Conservation (phyloP, 208 protist species). For the Porcisia deanei region DNA sequence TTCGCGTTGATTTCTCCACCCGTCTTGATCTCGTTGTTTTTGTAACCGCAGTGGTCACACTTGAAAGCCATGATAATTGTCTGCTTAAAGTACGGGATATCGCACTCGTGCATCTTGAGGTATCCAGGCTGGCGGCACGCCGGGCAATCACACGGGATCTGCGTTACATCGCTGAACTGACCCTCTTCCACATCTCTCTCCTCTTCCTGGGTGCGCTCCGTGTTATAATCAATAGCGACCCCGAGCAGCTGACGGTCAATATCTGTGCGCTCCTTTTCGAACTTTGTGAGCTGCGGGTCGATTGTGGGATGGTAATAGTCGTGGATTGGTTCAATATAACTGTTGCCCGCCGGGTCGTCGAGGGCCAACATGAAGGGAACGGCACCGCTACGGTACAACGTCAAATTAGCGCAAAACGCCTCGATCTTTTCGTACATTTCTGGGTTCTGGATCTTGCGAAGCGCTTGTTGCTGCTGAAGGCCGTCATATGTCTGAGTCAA, state of each 20-base stretch:
- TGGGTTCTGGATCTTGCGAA: conserved; percentile 74
- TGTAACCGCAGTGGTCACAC: conserved; percentile 94
- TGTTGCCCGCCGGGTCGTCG: conserved; percentile 93
- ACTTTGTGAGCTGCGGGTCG: conserved; percentile 83
- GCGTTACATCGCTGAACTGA: conserved; percentile 65
- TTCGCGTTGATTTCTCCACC: conserved; percentile 85
- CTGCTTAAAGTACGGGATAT: conserved; percentile 96
- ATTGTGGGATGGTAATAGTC: conserved; percentile 91
- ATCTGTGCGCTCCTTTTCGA: conserved; percentile 83
- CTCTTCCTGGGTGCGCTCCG: conserved; percentile 68
- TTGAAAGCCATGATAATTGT: conserved; percentile 94
- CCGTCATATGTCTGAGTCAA: conserved; percentile 81
- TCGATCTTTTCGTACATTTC: conserved; percentile 85
- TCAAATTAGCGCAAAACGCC: conserved; percentile 76
- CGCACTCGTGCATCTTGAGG: conserved; percentile 82
- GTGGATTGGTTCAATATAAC: conserved; percentile 92
- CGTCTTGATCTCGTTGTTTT: conserved; percentile 94
- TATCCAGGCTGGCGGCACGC: conserved; percentile 67
- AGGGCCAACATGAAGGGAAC: conserved; percentile 93
- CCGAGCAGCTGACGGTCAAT: conserved; percentile 89
- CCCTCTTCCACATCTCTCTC: conserved; percentile 81
- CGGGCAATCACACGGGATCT: conserved; percentile 78
- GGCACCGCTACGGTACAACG: conserved; percentile 55
- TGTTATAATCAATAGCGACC: conserved; percentile 89
- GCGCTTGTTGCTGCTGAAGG: conserved; percentile 73